Evolutionary conservation across 306 rosid genomes (phyloP).

Genomic region (Pyrus communis): DNA sequence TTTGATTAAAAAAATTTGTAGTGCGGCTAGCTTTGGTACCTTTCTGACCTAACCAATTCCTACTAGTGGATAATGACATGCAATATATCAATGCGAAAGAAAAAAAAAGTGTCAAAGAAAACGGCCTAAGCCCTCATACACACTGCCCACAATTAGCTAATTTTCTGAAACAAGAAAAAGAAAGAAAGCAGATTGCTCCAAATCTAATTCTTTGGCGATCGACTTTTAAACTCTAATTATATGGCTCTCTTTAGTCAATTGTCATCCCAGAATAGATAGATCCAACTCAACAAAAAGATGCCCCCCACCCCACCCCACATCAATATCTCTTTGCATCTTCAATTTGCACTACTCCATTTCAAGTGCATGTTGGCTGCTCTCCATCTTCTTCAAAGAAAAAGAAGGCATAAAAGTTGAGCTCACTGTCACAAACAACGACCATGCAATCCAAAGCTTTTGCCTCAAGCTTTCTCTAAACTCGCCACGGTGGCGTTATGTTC

Average conservation of each 20-base stretch:
- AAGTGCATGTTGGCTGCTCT: not conserved
- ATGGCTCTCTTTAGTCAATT: not conserved
- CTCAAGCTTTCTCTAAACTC: not conserved
- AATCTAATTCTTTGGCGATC: not conserved
- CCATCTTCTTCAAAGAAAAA: not conserved
- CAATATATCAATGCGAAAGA: not conserved
- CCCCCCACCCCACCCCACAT: not conserved
- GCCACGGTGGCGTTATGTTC: not conserved
- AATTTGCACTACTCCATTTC: not conserved
- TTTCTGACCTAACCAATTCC: no score
- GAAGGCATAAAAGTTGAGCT: conserved; percentile 20
- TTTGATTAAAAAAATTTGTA: no score
- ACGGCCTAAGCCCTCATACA: not conserved
- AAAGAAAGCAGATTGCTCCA: not conserved
- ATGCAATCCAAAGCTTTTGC: not conserved
- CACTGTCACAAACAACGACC: conserved; percentile 19
- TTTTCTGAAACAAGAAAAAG: not conserved
- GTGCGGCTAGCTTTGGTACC: no score
- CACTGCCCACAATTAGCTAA: not conserved
- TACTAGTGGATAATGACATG: not conserved
- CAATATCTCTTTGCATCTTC: conserved; percentile 1
- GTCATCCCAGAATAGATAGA: conserved; percentile 22
- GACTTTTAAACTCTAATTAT: conserved; percentile 1
- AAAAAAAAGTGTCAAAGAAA: conserved; percentile 7
- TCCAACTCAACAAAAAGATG: conserved; percentile 20